Base-by-base conservation (phyloP, 176 grass and related monocot genomes). In the Carex parvula region DNA sequence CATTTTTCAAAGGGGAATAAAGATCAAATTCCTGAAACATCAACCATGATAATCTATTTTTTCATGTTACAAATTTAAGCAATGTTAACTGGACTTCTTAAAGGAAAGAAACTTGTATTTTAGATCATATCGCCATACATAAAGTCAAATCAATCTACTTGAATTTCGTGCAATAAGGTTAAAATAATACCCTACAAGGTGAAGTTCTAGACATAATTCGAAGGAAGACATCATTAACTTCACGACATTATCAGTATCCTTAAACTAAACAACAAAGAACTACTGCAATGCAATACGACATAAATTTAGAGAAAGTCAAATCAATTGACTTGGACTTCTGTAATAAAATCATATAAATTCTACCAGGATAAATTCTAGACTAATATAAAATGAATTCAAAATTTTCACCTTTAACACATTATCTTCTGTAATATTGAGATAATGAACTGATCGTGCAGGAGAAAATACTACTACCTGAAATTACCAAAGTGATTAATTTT, bases 381-480 rank as follows among this genome's bases (percentile, higher is more conserved):
- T 15, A 75, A 76, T 76, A 13, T 76, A 10, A 76, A 79, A 42
- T 14, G 20, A 79, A 79, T 3, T 20, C 26, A 57, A 15, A 32
- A 0, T 76, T 15, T 29, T 32, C 24, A 83, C 81, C 81, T 69
- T 83, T 66, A 69, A 13, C 20, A 83, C 41, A 33, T 83, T 83
- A 18, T 53, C 81, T 53, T 66, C 42, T 4, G 81, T 69, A 24
- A 83, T 68, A 18, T 83, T 83, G 26, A 83, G 48, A 83, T 69
- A 69, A 3, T 53, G 80, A 62, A 83, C 7, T 6, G 39, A 68
- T 54, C 62, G 42, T 6, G 46, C 48, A 11, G 81, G 81, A 53
- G 61, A 66, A 83, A 83, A 83, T 12, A 69, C 81, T 18, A 68
- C 81, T 18, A 83, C 81, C 81, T 83, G 64, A 67, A 83, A 83